A percentile compares a stretch with the other conserved stretches of the same genome.
phyloP scores from a whole-genome alignment of 2,329 filamentous ascomycete genomes.

The Mollisia scopiformis region DNA sequence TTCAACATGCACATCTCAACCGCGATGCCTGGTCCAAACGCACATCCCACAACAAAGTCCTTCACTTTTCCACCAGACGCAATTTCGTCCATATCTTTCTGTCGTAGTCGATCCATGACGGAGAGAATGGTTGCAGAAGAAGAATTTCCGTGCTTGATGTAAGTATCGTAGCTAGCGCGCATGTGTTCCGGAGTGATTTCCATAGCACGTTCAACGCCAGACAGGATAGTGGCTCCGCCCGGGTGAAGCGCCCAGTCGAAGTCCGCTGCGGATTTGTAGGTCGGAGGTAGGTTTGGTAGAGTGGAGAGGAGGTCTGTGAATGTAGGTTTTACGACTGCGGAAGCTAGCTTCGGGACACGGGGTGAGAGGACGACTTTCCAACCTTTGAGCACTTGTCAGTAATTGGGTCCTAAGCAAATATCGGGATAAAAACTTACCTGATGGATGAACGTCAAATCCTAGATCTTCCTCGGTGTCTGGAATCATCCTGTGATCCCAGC shows the following conservation, averaged over 20 bases:
- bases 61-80: slow-evolving; percentile 53
- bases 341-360: slow-evolving; percentile 60
- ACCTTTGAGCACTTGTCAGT: slow-evolving; percentile 39
- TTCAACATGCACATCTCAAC: slow-evolving; percentile 71
- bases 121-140: slow-evolving; percentile 71
- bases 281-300: slow-evolving; percentile 46
- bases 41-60: slow-evolving; percentile 67
- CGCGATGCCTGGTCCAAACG: slow-evolving; percentile 70
- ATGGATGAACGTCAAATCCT: slow-evolving; percentile 66
- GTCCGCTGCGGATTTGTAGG: slow-evolving; percentile 51
- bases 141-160: slow-evolving; percentile 69
- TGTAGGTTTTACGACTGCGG: slow-evolving; percentile 52
- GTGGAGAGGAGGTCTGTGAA: slow-evolving; percentile 58
- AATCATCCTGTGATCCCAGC: slow-evolving; percentile 66
- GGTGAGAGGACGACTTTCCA: slow-evolving; percentile 71
- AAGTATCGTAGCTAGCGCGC: slow-evolving; percentile 70
- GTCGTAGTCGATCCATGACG: slow-evolving; percentile 63
- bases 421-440: slow-evolving; percentile 46
- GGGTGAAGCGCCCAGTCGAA: slow-evolving; percentile 79
- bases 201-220: slow-evolving; percentile 63
- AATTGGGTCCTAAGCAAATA: neutral
- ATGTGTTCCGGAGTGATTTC: slow-evolving; percentile 64
- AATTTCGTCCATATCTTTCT: slow-evolving; percentile 61
- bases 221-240: slow-evolving; percentile 67
- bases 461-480: slow-evolving; percentile 64